These are phyloP conservation scores for Gonapodya prolifera DNA, from an alignment of 192 early-diverging fungal genomes.

Conservation along the genomic window DNA sequence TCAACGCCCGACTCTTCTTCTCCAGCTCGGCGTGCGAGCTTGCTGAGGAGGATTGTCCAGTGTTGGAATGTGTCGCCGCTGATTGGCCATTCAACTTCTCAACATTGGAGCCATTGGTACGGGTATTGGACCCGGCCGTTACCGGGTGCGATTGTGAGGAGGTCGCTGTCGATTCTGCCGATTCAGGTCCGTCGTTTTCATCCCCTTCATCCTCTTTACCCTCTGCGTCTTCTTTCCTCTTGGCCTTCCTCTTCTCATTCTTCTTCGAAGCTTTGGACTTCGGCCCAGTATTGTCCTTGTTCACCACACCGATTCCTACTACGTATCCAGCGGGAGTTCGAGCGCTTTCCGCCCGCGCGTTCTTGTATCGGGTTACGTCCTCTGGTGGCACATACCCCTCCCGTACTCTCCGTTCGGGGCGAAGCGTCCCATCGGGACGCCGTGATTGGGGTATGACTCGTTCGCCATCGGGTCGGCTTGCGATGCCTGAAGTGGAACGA, in stretches of 20 bases:
- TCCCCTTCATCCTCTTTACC: slow-evolving; percentile 1
- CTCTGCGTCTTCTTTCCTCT: slow-evolving; percentile 14
- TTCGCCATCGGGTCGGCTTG: slow-evolving; percentile 20
- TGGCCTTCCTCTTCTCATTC: slow-evolving; percentile 34
- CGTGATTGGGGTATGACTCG: slow-evolving; percentile 46
- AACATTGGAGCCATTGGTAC: too few species aligned
- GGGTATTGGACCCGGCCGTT: background rate
- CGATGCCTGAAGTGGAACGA: slow-evolving; percentile 16
- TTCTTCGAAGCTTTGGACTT: slow-evolving; percentile 9
- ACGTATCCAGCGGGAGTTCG: slow-evolving; percentile 23
- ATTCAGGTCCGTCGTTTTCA: background rate
- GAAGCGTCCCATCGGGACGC: slow-evolving; percentile 52
- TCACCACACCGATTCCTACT: slow-evolving; percentile 11
- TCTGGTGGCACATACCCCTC: slow-evolving; percentile 54
- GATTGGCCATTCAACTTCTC: too few species aligned
- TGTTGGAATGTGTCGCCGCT: background rate
- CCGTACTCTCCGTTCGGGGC: slow-evolving; percentile 56
- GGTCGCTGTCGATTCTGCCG: background rate
- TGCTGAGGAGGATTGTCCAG: background rate
- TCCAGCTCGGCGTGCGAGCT: background rate
- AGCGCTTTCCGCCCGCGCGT: slow-evolving; percentile 30
- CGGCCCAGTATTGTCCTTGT: background rate
- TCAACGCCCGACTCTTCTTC: slow-evolving; percentile 44
- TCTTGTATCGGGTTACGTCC: slow-evolving; percentile 49
- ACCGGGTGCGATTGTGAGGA: background rate